Evolutionary conservation across 495 filamentous ascomycete genomes (phyloP).

Genomic region (Umbilicaria muhlenbergii): DNA sequence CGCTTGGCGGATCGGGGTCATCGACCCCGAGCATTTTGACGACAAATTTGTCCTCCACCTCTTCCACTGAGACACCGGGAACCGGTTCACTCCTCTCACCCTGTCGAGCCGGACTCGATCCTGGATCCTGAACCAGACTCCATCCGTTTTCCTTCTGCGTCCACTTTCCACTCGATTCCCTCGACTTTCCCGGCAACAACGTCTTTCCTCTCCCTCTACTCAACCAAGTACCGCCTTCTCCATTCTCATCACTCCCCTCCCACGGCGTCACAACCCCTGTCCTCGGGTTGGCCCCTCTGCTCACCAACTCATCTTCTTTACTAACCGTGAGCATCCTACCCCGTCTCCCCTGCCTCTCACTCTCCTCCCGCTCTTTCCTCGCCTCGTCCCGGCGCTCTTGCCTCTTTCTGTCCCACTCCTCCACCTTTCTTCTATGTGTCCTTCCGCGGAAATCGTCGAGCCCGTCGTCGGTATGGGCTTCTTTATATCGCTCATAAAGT

Average conservation of each 20-base stretch:
- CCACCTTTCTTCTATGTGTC: background rate
- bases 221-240: slow-evolving; percentile 7
- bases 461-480: background rate
- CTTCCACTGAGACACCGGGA: slow-evolving; percentile 19
- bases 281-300: slow-evolving; percentile 14
- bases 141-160: slow-evolving; percentile 7
- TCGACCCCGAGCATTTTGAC: slow-evolving; percentile 31
- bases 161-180: slow-evolving; percentile 16
- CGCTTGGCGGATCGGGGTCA: slow-evolving; percentile 26
- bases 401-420: background rate
- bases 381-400: background rate
- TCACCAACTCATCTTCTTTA: slow-evolving; percentile 11
- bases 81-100: slow-evolving; percentile 9
- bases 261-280: slow-evolving; percentile 18
- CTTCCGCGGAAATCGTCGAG: background rate
- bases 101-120: slow-evolving; percentile 16
- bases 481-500: background rate
- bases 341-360: background rate
- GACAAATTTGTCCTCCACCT: slow-evolving; percentile 31
- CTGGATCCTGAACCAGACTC: slow-evolving; percentile 14
- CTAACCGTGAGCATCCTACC: slow-evolving; percentile 5
- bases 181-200: slow-evolving; percentile 6
- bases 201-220: slow-evolving; percentile 11
- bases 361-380: background rate
- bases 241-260: slow-evolving; percentile 8